Conservation (phyloP, 768 basidiomycete genomes). For the Dictyophora rubrovolvata region DNA sequence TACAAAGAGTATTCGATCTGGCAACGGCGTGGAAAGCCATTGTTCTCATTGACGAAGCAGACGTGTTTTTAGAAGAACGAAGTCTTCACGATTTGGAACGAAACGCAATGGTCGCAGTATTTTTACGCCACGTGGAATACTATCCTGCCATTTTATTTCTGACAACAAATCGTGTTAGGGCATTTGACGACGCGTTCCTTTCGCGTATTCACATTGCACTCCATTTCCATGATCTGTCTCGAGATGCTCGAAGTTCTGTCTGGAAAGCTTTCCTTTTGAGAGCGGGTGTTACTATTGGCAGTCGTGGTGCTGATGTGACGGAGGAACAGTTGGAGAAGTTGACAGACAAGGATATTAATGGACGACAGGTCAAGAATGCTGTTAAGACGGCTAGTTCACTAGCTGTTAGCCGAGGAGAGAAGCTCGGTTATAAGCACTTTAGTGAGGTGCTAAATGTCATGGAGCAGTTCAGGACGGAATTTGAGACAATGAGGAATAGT, state of each 20-base stretch:
- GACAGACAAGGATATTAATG: slow-evolving; percentile 45
- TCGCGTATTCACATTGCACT: slow-evolving; percentile 28
- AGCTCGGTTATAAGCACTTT: slow-evolving; percentile 40
- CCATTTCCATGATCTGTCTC: slow-evolving; percentile 49
- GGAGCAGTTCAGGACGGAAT: slow-evolving; percentile 36
- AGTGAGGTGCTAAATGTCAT: slow-evolving; percentile 50
- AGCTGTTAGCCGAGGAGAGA: slow-evolving; percentile 38
- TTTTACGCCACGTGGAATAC: slow-evolving; percentile 24
- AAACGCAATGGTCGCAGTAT: slow-evolving; percentile 67
- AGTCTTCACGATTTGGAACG: slow-evolving; percentile 53
- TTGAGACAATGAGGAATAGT: neutral
- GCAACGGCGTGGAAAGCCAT: slow-evolving; percentile 26
- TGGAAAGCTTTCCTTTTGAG: slow-evolving; percentile 53
- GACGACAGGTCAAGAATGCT: slow-evolving; percentile 62
- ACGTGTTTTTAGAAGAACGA: slow-evolving; percentile 65
- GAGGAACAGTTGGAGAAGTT: slow-evolving; percentile 35
- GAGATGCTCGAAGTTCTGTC: slow-evolving; percentile 44
- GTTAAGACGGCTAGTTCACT: slow-evolving; percentile 55
- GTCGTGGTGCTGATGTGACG: slow-evolving; percentile 23
- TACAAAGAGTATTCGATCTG: slow-evolving; percentile 23
- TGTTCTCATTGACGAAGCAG: slow-evolving; percentile 34
- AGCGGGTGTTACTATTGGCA: slow-evolving; percentile 15
- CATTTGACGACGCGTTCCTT: slow-evolving; percentile 28
- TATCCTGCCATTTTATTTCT: slow-evolving; percentile 31
- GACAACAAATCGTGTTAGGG: slow-evolving; percentile 29